Conservation (phyloP, 305 asterid genomes). For the Solanum hybrid region DNA sequence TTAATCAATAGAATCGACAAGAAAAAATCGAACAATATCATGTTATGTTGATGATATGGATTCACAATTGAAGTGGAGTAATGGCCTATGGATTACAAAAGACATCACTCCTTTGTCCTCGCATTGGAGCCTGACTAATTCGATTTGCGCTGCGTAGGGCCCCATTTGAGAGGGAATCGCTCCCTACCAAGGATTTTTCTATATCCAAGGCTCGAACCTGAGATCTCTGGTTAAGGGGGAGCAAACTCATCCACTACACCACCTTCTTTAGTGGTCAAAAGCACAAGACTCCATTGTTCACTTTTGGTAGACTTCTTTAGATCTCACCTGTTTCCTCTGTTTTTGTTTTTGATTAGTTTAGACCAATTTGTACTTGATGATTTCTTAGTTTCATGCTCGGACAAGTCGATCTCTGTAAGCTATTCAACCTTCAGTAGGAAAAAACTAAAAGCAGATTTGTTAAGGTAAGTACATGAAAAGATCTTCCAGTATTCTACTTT, state of each 20-base stretch:
- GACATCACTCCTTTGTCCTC: too few species aligned
- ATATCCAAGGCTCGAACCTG: too few species aligned
- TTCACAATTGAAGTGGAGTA: not conserved
- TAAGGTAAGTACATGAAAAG: not conserved
- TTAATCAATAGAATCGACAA: not conserved
- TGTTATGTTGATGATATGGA: not conserved
- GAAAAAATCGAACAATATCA: not conserved
- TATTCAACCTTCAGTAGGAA: not conserved
- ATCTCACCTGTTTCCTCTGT: not conserved
- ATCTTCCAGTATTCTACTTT: not conserved
- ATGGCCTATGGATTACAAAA: not conserved
- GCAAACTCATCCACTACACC: not conserved
- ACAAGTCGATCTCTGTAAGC: not conserved
- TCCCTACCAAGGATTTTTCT: too few species aligned
- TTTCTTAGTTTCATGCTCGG: not conserved
- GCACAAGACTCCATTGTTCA: not conserved
- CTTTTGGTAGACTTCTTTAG: not conserved
- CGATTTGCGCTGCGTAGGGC: too few species aligned
- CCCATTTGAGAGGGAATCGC: too few species aligned
- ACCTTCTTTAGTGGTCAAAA: too few species aligned
- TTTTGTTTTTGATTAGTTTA: not conserved
- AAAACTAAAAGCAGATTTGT: not conserved
- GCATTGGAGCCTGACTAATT: too few species aligned
- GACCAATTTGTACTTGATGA: not conserved
- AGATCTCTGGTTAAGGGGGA: too few species aligned